Evolutionary conservation across 768 basidiomycete genomes (phyloP), one percentile per base, ranked within the genome.

Genomic region (Tylopilus sp.): DNA sequence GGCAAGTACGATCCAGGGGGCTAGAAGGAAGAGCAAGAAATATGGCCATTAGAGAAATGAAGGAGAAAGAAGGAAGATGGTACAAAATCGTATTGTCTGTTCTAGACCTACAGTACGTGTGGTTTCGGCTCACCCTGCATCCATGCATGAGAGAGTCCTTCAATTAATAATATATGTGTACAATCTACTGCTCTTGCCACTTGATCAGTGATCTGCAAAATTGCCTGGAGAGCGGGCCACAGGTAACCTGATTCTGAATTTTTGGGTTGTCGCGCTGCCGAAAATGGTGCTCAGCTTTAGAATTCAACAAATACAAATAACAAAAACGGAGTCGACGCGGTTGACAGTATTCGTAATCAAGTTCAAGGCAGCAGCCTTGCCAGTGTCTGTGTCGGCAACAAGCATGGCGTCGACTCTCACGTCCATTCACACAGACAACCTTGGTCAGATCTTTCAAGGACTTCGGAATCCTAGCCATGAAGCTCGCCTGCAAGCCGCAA

Each of bases 401-500:
- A 73, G 55, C 63, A 88, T 88, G 86, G 76, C 86, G 66, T 80
- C 83, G 57, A 75, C 75, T 53, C 71, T 75, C 48, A 75, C 80
- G 54, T 73, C 80, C 28, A 69, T 75, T 44, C 84, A 85, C 64
- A 72, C 74, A 39, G 87, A 88, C 44, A 75, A 78, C 47, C 77
- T 89, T 35, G 77, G 77, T 50, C 71, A 79, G 45, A 86, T 91
- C 57, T 91, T 90, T 56, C 76, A 76, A 55, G 78, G 79, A 10
- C 77, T 90, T 44, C 81, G 78, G 62, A 83, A 72, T 71, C 81
- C 81, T 62, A 81, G 72, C 65, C 74, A 76, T 39, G 88, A 93
- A 7, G 71, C 76, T 13, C 79, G 90, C 45, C 64, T 77, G 36
- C 81, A 86, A 63, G 79, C 87, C 50, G 91, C 91, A 12, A 68